phyloP scores from a whole-genome alignment of 257 asterid species.

The Phtheirospermum japonicum region DNA sequence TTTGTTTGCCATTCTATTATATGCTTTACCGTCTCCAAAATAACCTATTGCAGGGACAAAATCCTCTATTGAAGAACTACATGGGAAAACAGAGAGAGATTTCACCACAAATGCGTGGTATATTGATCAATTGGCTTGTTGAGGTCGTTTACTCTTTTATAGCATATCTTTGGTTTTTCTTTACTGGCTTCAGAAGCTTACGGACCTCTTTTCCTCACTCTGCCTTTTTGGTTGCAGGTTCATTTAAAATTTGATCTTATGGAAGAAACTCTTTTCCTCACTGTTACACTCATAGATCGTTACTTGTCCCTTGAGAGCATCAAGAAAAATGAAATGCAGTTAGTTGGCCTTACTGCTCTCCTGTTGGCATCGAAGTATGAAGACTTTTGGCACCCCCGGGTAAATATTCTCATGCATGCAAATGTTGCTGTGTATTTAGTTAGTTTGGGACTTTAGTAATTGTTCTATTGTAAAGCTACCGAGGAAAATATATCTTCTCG shows the following conservation, averaged over 20 bases:
- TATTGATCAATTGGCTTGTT: conserved; percentile 91
- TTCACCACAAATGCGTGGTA: conserved; percentile 87
- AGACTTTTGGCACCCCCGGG: conserved; percentile 98
- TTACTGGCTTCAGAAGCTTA: conserved; percentile 21
- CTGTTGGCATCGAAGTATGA: conserved; percentile 94
- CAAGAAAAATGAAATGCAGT: conserved; percentile 76
- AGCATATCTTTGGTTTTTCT: conserved; percentile 1
- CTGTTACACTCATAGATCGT: conserved; percentile 71
- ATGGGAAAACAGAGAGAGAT: conserved; percentile 59
- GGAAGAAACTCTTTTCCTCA: conserved; percentile 92
- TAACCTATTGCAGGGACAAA: conserved; percentile 51
- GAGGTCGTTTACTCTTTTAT: conserved; percentile 49
- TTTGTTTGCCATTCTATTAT: not conserved
- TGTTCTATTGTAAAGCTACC: not conserved
- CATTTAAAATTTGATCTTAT: conserved; percentile 77
- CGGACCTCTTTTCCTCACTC: conserved; percentile 19
- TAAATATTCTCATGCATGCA: conserved; percentile 35
- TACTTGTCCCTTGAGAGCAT: conserved; percentile 62
- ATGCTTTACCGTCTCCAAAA: conserved; percentile 7
- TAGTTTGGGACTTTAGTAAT: not conserved
- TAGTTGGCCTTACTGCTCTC: conserved; percentile 93
- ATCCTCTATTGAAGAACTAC: conserved; percentile 53
- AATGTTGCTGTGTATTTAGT: not conserved
- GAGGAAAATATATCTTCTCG: not conserved
- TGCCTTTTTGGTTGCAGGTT: conserved; percentile 48